Evolutionary conservation across 306 rosid species (phyloP).

Genomic region (Hippophae rhamnoides): DNA sequence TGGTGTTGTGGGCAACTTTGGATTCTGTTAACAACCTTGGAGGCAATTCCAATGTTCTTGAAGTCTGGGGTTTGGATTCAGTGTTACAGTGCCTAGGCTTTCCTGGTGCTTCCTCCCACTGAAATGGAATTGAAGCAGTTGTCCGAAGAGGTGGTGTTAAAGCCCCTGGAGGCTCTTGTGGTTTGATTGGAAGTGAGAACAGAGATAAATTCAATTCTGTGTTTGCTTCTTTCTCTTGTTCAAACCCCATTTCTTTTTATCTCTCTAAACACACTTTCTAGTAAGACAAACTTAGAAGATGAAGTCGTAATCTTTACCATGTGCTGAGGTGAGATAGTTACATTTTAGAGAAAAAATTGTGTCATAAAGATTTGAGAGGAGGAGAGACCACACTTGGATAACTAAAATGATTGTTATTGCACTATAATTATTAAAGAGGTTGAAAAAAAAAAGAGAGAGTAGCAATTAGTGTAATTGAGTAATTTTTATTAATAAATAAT

Average conservation of each 20-base stretch:
- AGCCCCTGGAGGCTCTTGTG: constrained; percentile 25
- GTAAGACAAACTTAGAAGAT: neutral
- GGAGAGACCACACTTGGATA: constrained; percentile 9
- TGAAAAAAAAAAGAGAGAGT: too few species aligned
- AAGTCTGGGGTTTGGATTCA: constrained; percentile 20
- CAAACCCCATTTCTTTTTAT: constrained; percentile 17
- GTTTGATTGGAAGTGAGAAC: constrained; percentile 32
- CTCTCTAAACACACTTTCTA: neutral
- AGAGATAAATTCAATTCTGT: constrained; percentile 32
- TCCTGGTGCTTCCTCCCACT: constrained; percentile 97
- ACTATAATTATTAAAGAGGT: too few species aligned
- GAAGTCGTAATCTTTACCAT: constrained; percentile 4
- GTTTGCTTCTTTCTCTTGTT: constrained; percentile 6
- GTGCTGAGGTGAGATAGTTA: constrained; percentile 19
- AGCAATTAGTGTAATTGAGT: too few species aligned
- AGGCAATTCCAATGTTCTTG: constrained; percentile 62
- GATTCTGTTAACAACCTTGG: constrained; percentile 55
- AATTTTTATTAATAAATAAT: too few species aligned
- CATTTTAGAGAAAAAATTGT: constrained; percentile 18
- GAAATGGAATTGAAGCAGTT: constrained; percentile 60
- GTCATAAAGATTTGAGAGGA: constrained; percentile 1
- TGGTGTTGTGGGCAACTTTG: constrained; percentile 9
- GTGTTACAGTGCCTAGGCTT: constrained; percentile 43
- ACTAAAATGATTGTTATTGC: too few species aligned
- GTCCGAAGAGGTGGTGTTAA: constrained; percentile 36